Conservation (phyloP, 1,284 basidiomycete genomes). For the Ceratobasidium papillatum region DNA sequence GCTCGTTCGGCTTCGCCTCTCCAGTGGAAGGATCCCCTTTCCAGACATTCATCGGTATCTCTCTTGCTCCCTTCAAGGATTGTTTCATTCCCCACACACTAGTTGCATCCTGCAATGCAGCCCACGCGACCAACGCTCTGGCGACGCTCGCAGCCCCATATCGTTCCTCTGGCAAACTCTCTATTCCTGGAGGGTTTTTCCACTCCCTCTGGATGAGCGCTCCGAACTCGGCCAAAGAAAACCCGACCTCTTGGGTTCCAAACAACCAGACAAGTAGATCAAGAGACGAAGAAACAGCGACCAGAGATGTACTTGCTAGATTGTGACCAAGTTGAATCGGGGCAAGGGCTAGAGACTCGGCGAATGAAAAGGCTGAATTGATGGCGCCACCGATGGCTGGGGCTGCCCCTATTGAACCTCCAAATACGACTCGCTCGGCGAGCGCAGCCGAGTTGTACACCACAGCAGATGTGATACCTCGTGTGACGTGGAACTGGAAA, state of each 20-base stretch:
- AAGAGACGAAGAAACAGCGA: constrained; percentile 75
- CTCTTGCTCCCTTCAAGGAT: constrained; percentile 70
- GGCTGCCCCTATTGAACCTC: constrained; percentile 64
- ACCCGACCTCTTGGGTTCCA: constrained; percentile 67
- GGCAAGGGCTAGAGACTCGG: constrained; percentile 73
- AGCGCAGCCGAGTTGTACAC: constrained; percentile 64
- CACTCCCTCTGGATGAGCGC: constrained; percentile 75
- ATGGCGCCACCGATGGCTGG: constrained; percentile 66
- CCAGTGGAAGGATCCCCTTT: background rate
- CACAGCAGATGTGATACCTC: constrained; percentile 66
- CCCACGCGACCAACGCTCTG: constrained; percentile 76
- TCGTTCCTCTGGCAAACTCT: constrained; percentile 65
- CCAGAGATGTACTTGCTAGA: constrained; percentile 75
- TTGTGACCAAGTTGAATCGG: constrained; percentile 77
- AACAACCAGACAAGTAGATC: constrained; percentile 75
- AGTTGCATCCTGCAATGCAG: constrained; percentile 77
- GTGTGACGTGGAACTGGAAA: constrained; percentile 70
- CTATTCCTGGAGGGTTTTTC: constrained; percentile 62
- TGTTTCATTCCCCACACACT: constrained; percentile 75
- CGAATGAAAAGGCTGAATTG: constrained; percentile 67
- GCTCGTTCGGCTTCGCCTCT: background rate
- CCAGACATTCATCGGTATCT: constrained; percentile 64
- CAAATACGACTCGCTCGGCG: constrained; percentile 70
- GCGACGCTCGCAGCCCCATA: constrained; percentile 71
- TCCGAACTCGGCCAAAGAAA: constrained; percentile 80